These are phyloP conservation scores for Hypoxylon cercidicola DNA, from an alignment of 495 filamentous ascomycete genomes.

Conservation along the genomic window DNA sequence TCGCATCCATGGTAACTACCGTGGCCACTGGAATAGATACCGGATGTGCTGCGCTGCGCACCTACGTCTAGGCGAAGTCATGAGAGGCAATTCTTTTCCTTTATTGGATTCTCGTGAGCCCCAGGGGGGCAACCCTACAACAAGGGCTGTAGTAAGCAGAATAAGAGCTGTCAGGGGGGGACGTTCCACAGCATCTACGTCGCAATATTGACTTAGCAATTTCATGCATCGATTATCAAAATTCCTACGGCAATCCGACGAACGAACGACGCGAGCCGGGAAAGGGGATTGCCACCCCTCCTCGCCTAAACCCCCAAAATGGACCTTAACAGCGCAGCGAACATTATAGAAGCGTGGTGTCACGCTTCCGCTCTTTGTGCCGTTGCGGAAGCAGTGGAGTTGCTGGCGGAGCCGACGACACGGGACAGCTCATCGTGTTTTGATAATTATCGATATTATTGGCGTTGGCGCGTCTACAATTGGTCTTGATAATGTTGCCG, in stretches of 20 bases:
- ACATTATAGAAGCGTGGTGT: constrained; percentile 14
- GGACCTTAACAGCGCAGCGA: constrained; percentile 31
- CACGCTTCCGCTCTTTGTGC: constrained; percentile 25
- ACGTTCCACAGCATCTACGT: constrained; percentile 38
- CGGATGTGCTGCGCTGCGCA: constrained; percentile 8
- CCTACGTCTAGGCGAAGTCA: constrained; percentile 28
- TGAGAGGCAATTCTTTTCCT: constrained; percentile 16
- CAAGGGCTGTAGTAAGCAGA: constrained; percentile 29
- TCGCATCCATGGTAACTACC: constrained; percentile 14
- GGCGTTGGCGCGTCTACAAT: constrained; percentile 29
- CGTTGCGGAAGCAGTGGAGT: constrained; percentile 40
- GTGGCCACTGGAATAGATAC: constrained; percentile 6
- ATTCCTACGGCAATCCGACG: constrained; percentile 21
- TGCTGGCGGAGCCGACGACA: constrained; percentile 36
- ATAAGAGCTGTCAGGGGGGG: constrained; percentile 15
- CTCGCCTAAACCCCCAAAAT: constrained; percentile 16
- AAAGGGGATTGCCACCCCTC: neutral
- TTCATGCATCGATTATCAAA: constrained; percentile 10
- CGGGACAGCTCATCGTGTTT: constrained; percentile 39
- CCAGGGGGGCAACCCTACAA: neutral
- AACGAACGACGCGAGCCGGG: constrained; percentile 26
- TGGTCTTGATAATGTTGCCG: neutral
- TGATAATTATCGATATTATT: constrained; percentile 43
- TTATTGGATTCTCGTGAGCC: constrained; percentile 25
- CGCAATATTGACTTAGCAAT: constrained; percentile 38